These are phyloP conservation scores for Rhododendron williamsianum DNA, from an alignment of 148 eudicot species.

Conservation along the genomic window DNA sequence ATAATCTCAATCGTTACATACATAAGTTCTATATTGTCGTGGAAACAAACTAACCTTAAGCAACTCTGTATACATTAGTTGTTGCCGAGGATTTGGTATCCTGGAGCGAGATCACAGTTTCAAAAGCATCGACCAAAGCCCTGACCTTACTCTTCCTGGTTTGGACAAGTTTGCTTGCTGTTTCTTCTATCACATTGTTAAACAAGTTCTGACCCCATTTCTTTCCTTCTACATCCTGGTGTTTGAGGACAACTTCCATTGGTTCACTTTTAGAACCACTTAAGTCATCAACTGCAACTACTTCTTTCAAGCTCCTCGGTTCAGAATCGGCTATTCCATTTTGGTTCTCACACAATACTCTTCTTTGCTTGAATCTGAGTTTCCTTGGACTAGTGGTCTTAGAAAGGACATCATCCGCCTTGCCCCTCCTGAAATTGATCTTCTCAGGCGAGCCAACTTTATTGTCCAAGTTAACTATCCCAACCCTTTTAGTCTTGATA, in stretches of 20 bases:
- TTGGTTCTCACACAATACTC: slow-evolving; percentile 28
- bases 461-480: slow-evolving; percentile 18
- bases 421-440: slow-evolving; percentile 50
- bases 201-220: slow-evolving; percentile 33
- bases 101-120: slow-evolving; percentile 50
- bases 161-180: slow-evolving; percentile 62
- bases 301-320: slow-evolving; percentile 31
- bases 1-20: slow-evolving; percentile 7
- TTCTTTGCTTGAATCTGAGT: slow-evolving; percentile 39
- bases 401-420: slow-evolving; percentile 36
- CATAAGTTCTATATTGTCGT: background rate
- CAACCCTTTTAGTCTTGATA: slow-evolving; percentile 26
- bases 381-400: slow-evolving; percentile 36
- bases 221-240: slow-evolving; percentile 39
- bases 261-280: slow-evolving; percentile 21
- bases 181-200: slow-evolving; percentile 72
- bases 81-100: slow-evolving; percentile 39
- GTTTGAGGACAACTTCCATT: slow-evolving; percentile 43
- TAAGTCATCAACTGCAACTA: slow-evolving; percentile 17
- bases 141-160: slow-evolving; percentile 75
- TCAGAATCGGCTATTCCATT: slow-evolving; percentile 21
- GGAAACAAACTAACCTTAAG: background rate
- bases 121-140: slow-evolving; percentile 86
- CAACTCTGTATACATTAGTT: slow-evolving; percentile 26
- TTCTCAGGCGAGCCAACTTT: slow-evolving; percentile 35